These are phyloP conservation scores for Boletus vermiculosoides DNA, from an alignment of 768 basidiomycete species.

Conservation along the genomic window DNA sequence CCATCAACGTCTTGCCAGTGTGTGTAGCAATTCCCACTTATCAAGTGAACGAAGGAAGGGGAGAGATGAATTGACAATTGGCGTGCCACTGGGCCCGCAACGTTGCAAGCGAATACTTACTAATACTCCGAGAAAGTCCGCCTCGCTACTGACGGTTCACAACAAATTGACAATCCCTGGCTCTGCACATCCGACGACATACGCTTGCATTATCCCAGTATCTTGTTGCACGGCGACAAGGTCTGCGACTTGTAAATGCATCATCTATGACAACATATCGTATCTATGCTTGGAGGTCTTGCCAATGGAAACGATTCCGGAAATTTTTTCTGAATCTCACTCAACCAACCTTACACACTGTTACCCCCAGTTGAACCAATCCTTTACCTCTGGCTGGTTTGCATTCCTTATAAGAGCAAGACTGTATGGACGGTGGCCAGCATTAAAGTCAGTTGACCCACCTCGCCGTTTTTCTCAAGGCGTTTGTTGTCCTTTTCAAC, in stretches of 20 bases:
- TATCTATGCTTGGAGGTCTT: neutral
- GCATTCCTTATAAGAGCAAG: neutral
- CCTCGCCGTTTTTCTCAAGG: neutral
- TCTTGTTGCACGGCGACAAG: neutral
- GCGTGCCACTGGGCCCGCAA: no score
- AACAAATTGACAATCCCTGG: neutral
- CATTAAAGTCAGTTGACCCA: neutral
- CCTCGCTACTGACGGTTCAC: neutral
- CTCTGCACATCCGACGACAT: neutral
- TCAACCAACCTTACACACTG: neutral
- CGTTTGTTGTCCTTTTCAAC: neutral
- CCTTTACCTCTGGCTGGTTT: neutral
- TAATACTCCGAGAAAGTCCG: neutral
- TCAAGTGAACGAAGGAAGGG: neutral
- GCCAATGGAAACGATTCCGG: neutral
- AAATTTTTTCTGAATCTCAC: neutral
- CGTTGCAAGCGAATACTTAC: neutral
- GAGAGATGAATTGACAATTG: neutral
- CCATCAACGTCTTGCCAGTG: neutral
- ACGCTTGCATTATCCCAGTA: neutral
- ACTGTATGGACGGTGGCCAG: neutral
- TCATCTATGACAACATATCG: neutral
- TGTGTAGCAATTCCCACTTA: neutral
- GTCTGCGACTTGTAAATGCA: no score
- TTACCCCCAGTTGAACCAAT: neutral